phyloP scores from a whole-genome alignment of 2,329 filamentous ascomycete genomes.

The Ophiostoma novo-ulmi region DNA sequence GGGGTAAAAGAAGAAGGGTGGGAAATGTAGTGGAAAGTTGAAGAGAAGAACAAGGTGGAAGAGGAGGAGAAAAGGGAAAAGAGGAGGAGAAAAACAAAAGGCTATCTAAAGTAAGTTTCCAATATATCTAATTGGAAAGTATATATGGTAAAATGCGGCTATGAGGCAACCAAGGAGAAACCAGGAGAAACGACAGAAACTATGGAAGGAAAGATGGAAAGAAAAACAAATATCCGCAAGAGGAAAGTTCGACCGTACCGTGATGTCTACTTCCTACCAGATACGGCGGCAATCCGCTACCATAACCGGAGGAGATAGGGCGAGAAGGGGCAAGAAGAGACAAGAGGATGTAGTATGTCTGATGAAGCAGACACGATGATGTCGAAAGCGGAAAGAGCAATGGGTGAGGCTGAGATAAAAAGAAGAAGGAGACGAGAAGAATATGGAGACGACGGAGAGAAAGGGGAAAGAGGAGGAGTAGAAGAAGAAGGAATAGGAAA shows the following conservation, averaged over 20 bases:
- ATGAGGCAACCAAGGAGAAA: slow-evolving; percentile 15
- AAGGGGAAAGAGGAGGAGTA: background rate
- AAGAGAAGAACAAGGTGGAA: background rate
- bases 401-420: background rate
- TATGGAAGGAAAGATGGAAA: background rate
- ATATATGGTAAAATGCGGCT: slow-evolving; percentile 8
- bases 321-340: background rate
- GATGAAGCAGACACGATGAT: background rate
- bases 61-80: background rate
- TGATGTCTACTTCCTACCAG: slow-evolving; percentile 10
- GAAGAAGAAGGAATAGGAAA: background rate
- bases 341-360: background rate
- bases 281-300: background rate
- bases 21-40: background rate
- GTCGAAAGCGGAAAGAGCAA: slow-evolving; percentile 4
- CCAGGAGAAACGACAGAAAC: background rate
- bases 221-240: background rate
- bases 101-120: background rate
- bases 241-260: slow-evolving; percentile 23
- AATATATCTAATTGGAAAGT: slow-evolving; percentile 6
- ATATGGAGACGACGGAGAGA: background rate
- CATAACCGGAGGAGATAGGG: background rate
- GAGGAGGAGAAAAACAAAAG: background rate
- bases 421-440: slow-evolving; percentile 2
- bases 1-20: background rate